Conservation (phyloP, 2,329 filamentous ascomycete genomes). For the Cordyceps pruinosa region DNA sequence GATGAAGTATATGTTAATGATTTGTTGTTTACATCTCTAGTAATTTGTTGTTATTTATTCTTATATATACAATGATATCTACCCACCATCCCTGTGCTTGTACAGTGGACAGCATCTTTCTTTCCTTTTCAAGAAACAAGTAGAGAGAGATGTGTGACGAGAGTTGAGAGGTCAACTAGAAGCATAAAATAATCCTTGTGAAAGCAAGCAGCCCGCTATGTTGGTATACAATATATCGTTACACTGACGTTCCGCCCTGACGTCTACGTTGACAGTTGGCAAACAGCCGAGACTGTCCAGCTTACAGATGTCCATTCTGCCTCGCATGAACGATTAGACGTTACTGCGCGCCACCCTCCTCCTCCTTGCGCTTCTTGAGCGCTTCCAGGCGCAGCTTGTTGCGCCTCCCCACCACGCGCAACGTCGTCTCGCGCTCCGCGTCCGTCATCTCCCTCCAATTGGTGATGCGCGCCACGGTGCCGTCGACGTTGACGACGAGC, state of each 20-base stretch:
- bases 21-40: not conserved
- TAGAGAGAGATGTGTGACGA: no score
- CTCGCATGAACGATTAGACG: not conserved
- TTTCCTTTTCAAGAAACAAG: no score
- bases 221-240: not conserved
- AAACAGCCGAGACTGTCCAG: not conserved
- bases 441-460: conserved; percentile 70
- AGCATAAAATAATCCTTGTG: not conserved
- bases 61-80: not conserved
- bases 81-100: not conserved
- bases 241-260: not conserved
- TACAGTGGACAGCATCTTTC: no score
- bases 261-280: not conserved
- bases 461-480: conserved; percentile 60
- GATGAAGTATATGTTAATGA: conserved; percentile 8
- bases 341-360: not conserved
- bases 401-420: conserved; percentile 60
- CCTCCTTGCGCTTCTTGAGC: conserved; percentile 28
- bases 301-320: not conserved
- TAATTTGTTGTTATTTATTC: not conserved
- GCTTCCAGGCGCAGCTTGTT: conserved; percentile 57
- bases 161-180: no score
- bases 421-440: conserved; percentile 58
- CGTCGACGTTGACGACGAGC: conserved; percentile 67
- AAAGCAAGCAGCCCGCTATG: not conserved